phyloP scores from a whole-genome alignment of 805 yeast genomes.

The Cyberlindnera euphorbiiphila region DNA sequence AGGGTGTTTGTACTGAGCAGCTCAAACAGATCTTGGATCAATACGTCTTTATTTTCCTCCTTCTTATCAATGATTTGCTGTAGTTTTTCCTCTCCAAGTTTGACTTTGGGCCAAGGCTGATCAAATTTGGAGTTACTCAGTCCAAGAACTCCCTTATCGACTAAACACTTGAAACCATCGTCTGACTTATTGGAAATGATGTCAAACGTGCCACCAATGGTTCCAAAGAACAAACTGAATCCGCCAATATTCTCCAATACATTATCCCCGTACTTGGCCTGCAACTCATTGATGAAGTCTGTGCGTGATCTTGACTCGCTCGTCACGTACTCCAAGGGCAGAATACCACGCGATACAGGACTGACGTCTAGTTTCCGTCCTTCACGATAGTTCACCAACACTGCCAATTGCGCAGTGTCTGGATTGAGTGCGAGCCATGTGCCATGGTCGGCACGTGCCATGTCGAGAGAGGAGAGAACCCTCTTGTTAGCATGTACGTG shows the following conservation, averaged over 20 bases:
- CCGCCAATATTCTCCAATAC: conserved; percentile 26
- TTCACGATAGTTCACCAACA: conserved; percentile 73
- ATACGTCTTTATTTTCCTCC: conserved; percentile 30
- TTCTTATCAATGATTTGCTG: conserved; percentile 30
- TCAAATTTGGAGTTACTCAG: conserved; percentile 64
- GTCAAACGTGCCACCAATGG: conserved; percentile 28
- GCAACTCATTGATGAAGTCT: conserved; percentile 22
- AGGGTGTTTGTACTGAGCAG: conserved; percentile 47
- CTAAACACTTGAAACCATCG: conserved; percentile 30
- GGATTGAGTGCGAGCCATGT: conserved; percentile 83
- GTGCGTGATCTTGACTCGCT: conserved; percentile 21
- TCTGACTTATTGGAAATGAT: conserved; percentile 28
- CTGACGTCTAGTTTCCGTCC: conserved; percentile 23
- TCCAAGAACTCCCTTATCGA: conserved; percentile 42
- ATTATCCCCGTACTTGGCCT: conserved; percentile 19
- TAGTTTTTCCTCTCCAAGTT: conserved; percentile 46
- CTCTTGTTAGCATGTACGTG: conserved; percentile 30
- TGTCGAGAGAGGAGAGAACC: conserved; percentile 68
- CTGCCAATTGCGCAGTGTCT: conserved; percentile 56
- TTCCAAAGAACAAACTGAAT: conserved; percentile 37
- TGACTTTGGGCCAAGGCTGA: conserved; percentile 75
- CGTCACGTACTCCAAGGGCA: conserved; percentile 39
- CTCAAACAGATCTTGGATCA: conserved; percentile 50
- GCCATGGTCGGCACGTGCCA: conserved; percentile 71
- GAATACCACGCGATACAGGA: conserved; percentile 41